Evolutionary conservation across 225 moss, liverwort and hornwort genomes (phyloP).

Genomic region (Thuidium tamariscinum): DNA sequence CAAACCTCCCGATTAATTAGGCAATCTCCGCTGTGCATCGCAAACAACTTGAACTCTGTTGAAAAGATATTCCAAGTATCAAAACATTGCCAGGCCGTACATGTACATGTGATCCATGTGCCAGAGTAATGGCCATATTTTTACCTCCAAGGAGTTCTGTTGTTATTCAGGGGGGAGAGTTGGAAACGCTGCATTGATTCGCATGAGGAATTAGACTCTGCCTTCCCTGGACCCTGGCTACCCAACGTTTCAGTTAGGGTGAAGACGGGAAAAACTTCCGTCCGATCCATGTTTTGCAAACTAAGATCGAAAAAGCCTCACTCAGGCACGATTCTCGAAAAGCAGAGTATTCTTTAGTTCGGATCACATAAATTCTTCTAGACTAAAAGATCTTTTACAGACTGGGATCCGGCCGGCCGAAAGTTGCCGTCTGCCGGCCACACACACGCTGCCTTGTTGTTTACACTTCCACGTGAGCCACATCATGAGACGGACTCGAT

Average conservation of each 20-base stretch:
- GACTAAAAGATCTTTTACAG: background rate
- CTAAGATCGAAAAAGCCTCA: background rate
- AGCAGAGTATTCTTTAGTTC: background rate
- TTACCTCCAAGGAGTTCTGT: no score
- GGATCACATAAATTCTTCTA: background rate
- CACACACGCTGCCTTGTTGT: background rate
- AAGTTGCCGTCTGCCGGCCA: background rate
- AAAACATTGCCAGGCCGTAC: background rate
- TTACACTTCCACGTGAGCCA: background rate
- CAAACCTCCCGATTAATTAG: background rate
- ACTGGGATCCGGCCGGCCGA: background rate
- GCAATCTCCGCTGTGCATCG: background rate
- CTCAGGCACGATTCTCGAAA: background rate
- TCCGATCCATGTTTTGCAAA: background rate
- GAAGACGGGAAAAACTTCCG: background rate
- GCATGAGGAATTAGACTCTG: no score
- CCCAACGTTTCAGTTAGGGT: background rate
- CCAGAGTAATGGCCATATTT: no score
- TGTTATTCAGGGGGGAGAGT: no score
- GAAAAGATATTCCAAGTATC: background rate
- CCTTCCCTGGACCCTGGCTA: no score
- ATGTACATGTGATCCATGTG: background rate
- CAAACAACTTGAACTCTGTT: background rate
- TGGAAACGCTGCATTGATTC: no score
- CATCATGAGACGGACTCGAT: background rate